Conservation (phyloP, 2,329 filamentous ascomycete species). For the Pezizomycotina sp. region DNA sequence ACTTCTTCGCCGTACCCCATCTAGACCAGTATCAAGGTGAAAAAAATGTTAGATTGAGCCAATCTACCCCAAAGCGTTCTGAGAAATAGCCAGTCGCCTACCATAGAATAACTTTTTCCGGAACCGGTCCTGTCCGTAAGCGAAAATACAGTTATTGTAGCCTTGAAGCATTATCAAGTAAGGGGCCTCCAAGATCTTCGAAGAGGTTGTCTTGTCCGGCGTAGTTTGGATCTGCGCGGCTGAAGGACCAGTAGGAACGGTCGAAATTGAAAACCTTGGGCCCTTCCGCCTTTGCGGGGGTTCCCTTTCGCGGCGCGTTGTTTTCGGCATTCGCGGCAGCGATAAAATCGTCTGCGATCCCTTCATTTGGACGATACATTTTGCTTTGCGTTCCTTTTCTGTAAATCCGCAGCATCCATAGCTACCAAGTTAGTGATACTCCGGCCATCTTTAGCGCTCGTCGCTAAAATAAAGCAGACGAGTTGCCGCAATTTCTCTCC, state of each 20-base stretch:
- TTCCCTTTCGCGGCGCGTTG: slow-evolving; percentile 35
- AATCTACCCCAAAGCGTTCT: neutral
- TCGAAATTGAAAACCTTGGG: slow-evolving; percentile 89
- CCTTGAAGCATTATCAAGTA: slow-evolving; percentile 96
- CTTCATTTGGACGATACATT: slow-evolving; percentile 97
- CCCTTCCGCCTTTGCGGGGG: slow-evolving; percentile 52
- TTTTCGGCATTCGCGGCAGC: slow-evolving; percentile 34
- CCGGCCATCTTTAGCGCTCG: neutral
- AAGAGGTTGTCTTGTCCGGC: slow-evolving; percentile 78
- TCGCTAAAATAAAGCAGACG: neutral
- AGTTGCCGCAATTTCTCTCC: neutral
- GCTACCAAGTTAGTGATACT: neutral
- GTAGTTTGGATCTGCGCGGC: slow-evolving; percentile 62
- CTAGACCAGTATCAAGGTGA: slow-evolving; percentile 29
- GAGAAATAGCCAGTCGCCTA: slow-evolving; percentile 9
- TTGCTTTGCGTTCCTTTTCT: slow-evolving; percentile 83
- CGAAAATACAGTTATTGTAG: slow-evolving; percentile 99
- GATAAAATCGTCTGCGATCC: slow-evolving; percentile 74
- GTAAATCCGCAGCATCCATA: slow-evolving; percentile 11
- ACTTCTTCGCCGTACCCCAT: slow-evolving; percentile 97
- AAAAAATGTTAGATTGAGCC: slow-evolving; percentile 6
- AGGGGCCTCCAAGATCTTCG: slow-evolving; percentile 67
- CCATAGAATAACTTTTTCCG: slow-evolving; percentile 93
- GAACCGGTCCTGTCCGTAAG: slow-evolving; percentile 94
- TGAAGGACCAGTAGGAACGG: slow-evolving; percentile 95